Base-by-base conservation (phyloP, 352 stramenopile genomes). In the Phytophthora agathidicida region DNA sequence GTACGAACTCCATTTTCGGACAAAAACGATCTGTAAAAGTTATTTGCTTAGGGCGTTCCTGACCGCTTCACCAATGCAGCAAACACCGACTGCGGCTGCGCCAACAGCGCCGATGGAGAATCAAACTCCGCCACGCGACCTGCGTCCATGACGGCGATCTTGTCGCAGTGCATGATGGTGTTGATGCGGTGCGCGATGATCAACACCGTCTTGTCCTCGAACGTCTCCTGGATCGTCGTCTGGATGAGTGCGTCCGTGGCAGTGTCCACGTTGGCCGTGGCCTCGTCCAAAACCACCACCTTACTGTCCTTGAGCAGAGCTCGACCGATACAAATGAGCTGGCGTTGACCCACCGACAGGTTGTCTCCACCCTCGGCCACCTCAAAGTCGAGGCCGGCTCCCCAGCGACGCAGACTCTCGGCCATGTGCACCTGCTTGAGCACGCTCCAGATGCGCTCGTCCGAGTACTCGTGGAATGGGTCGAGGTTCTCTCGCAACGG, bases 231-330 rank as follows among this genome's bases (percentile, higher is more conserved):
- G 54, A 98, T 96, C 9, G 86, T 92, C 1, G 60, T 51, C 53
- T 66, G 3, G 41, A 76, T 73, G 26, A 76, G 58, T 5, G 37
- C 39, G 54, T 98, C 89, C 9, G 73, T 88, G 10, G n/a, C n/a
- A n/a, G n/a, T n/a, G n/a, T n/a, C n/a, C n/a, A n/a, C n/a, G 36
- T 80, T 91, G 11, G 87, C 85, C 1, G 96, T 99, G 2, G 96
- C 96, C 73, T 99, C 97, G 51, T 99, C 97, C 70, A 99, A 87
- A 7, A 99, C 71, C 13, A 99, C 71, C 32, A 99, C 93, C 41
- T 70, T 72, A 42, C 88, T 93, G 39, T 97, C 78, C 19, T 83
- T 78, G 11, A 99, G 68, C 37, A 99, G 68, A 7, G 96, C 96
- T 22, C 96, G 75, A 17, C 80, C 97, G 41, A 99, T 88, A 54